Percentiles rank a stretch among this genome's conserved stretches.
Conservation (phyloP, 139 green algal genomes). For the Monoraphidium neglectum region DNA sequence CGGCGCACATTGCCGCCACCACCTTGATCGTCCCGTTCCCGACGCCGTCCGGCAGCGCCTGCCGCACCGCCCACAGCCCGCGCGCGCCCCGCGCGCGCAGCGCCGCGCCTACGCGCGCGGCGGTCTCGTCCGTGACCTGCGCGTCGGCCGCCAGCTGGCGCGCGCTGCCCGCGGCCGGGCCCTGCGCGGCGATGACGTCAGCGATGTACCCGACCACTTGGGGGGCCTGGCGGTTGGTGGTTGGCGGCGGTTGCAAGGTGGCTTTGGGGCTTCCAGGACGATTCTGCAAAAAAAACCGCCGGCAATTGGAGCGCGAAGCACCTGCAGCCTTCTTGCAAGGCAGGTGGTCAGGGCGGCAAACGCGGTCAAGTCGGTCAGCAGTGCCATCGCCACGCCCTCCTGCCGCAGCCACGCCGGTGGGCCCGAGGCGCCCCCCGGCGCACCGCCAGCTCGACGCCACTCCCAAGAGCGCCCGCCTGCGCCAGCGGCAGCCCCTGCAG, state of each 20-base stretch:
- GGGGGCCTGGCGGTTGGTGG: background rate
- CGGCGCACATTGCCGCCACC: slow-evolving; percentile 35
- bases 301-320: background rate
- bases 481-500: too few species aligned
- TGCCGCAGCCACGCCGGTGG: too few species aligned
- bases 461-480: too few species aligned
- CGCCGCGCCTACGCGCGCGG: slow-evolving; percentile 5
- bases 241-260: background rate
- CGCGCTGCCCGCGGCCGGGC: slow-evolving; percentile 3
- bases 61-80: slow-evolving; percentile 10
- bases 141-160: slow-evolving; percentile 22
- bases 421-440: too few species aligned
- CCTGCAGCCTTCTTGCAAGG: too few species aligned
- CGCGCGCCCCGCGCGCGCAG: background rate
- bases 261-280: background rate
- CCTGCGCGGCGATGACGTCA: slow-evolving; percentile 14
- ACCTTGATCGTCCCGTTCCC: slow-evolving; percentile 28
- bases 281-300: too few species aligned
- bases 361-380: too few species aligned
- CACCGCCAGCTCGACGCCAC: too few species aligned
- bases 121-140: background rate
- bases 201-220: slow-evolving; percentile 3
- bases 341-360: too few species aligned
- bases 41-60: background rate
- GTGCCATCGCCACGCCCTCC: too few species aligned